Conservation (phyloP, 2,329 filamentous ascomycete species). For the Bisporella sp. region DNA sequence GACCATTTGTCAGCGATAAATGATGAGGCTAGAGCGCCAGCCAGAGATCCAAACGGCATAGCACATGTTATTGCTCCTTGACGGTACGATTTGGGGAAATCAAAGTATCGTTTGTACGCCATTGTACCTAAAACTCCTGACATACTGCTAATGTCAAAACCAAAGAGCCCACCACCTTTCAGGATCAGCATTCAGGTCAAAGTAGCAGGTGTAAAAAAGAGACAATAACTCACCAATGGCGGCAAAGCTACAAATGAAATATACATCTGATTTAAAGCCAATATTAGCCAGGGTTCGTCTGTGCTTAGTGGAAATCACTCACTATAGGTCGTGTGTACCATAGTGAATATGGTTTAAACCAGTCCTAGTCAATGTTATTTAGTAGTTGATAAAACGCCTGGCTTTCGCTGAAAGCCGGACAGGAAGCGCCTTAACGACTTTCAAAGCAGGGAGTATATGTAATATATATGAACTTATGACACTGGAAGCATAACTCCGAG, state of each 20-base stretch:
- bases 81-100: constrained; percentile 47
- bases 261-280: constrained; percentile 40
- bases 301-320: background rate
- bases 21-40: constrained; percentile 50
- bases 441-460: too few species aligned
- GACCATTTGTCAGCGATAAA: constrained; percentile 48
- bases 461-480: too few species aligned
- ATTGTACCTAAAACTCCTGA: constrained; percentile 58
- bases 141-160: constrained; percentile 75
- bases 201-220: background rate
- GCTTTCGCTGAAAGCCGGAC: too few species aligned
- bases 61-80: constrained; percentile 67
- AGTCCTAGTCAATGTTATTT: too few species aligned
- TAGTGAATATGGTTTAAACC: background rate
- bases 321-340: background rate
- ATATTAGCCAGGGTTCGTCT: constrained; percentile 4
- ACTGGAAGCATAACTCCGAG: too few species aligned
- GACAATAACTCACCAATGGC: constrained; percentile 43
- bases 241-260: constrained; percentile 55
- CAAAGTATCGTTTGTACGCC: constrained; percentile 67
- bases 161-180: constrained; percentile 59
- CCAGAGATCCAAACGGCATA: constrained; percentile 67
- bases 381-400: too few species aligned
- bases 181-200: constrained; percentile 1
- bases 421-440: too few species aligned